A percentile compares a stretch with the other conserved stretches of the same genome.
Evolutionary conservation across 78 protist species (phyloP).

Genomic region (Emiliania huxleyi): DNA sequence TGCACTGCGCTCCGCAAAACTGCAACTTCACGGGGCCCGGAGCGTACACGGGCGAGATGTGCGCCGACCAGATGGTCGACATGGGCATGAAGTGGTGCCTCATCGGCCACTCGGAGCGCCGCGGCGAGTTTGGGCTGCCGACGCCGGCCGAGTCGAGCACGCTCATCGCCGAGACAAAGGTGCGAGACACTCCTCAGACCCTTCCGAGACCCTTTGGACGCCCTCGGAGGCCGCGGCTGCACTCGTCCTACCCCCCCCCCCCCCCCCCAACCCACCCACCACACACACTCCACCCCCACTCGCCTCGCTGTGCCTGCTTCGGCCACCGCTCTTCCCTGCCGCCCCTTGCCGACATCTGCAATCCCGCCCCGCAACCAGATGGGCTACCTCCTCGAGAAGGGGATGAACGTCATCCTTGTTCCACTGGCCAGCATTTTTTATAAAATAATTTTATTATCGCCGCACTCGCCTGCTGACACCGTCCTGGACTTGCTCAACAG

Average conservation of each 20-base stretch:
- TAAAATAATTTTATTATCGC: conserved; percentile 20
- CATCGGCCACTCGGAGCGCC: conserved; percentile 3
- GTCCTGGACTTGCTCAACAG: neutral
- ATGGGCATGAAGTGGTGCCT: conserved; percentile 47
- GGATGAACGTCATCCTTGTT: neutral
- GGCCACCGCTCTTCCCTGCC: too few species aligned
- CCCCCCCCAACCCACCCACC: too few species aligned
- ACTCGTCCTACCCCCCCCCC: too few species aligned
- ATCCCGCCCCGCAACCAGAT: too few species aligned
- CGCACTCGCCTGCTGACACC: neutral
- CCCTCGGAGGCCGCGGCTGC: too few species aligned
- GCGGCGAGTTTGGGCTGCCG: neutral
- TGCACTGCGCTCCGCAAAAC: neutral
- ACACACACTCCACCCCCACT: too few species aligned
- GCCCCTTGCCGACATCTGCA: too few species aligned
- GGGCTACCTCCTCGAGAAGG: neutral
- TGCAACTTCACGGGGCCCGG: neutral
- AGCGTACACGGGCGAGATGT: neutral
- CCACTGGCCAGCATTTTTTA: too few species aligned
- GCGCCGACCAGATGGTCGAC: neutral
- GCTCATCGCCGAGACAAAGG: neutral
- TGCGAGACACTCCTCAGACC: too few species aligned
- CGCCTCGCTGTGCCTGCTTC: too few species aligned
- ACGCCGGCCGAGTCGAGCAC: neutral
- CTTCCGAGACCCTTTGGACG: too few species aligned